Percentiles rank a stretch among this genome's conserved stretches.
These are phyloP conservation scores for Epithele typhae DNA, from an alignment of 768 basidiomycete species.

Conservation along the genomic window DNA sequence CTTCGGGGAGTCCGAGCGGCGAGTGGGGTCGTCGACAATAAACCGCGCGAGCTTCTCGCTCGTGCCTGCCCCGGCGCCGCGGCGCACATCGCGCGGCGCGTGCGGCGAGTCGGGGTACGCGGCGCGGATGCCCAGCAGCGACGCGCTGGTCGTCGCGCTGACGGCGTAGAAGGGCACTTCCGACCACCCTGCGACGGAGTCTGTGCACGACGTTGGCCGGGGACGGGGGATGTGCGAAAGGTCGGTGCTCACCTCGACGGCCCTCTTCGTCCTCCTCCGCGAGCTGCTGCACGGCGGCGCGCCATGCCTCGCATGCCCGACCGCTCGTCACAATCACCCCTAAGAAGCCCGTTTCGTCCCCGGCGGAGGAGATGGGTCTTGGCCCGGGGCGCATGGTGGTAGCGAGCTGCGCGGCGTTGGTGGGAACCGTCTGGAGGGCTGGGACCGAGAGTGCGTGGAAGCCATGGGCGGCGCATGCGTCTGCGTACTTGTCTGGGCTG, in stretches of 20 bases:
- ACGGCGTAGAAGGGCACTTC: slow-evolving; percentile 74
- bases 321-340: slow-evolving; percentile 81
- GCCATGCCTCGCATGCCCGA: slow-evolving; percentile 73
- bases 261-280: too few species aligned
- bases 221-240: too few species aligned
- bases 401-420: slow-evolving; percentile 44
- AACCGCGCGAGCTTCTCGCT: slow-evolving; percentile 63
- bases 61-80: slow-evolving; percentile 53
- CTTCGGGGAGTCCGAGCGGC: slow-evolving; percentile 2
- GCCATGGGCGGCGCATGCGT: slow-evolving; percentile 39
- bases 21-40: slow-evolving; percentile 41
- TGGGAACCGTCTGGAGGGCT: slow-evolving; percentile 64
- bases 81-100: slow-evolving; percentile 35
- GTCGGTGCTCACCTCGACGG: too few species aligned
- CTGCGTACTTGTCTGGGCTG: slow-evolving; percentile 54
- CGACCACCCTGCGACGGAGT: too few species aligned
- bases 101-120: slow-evolving; percentile 23
- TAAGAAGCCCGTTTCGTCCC: slow-evolving; percentile 19
- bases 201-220: too few species aligned
- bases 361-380: neutral
- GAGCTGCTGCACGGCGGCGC: slow-evolving; percentile 38
- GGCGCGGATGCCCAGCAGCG: slow-evolving; percentile 35
- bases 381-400: slow-evolving; percentile 35
- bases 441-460: slow-evolving; percentile 58
- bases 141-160: slow-evolving; percentile 59